phyloP scores from a whole-genome alignment of 345 rosid species.

The Schrenkiella parvula region DNA sequence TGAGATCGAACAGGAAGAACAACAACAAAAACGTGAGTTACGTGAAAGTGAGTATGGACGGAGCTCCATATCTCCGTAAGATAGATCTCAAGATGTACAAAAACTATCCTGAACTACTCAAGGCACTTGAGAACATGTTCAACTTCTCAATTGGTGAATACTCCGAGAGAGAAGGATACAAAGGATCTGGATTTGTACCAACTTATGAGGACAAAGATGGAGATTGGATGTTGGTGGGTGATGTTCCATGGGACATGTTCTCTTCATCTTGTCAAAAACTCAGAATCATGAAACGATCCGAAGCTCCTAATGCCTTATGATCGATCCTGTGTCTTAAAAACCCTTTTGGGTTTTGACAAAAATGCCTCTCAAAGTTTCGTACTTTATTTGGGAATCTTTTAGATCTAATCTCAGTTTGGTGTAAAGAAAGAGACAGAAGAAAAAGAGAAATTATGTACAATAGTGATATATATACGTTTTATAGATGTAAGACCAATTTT shows the following conservation, averaged over 20 bases:
- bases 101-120: constrained; percentile 55
- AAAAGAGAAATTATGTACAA: neutral
- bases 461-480: neutral
- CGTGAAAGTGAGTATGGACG: constrained; percentile 89
- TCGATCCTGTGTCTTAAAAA: neutral
- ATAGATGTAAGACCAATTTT: constrained; percentile 16
- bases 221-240: constrained; percentile 88
- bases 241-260: constrained; percentile 92
- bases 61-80: constrained; percentile 80
- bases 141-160: constrained; percentile 57
- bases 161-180: constrained; percentile 70
- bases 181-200: constrained; percentile 63
- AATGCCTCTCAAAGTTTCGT: neutral
- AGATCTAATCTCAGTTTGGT: neutral
- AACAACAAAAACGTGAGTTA: constrained; percentile 42
- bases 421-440: constrained; percentile 11
- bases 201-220: constrained; percentile 87
- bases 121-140: constrained; percentile 71
- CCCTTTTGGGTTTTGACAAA: neutral
- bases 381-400: neutral
- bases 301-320: constrained; percentile 33
- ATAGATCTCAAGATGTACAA: constrained; percentile 58
- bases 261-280: constrained; percentile 73
- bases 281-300: constrained; percentile 83
- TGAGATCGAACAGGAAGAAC: constrained; percentile 44